Conservation (phyloP, 345 rosid species). For the Eucalyptus polyanthemos region DNA sequence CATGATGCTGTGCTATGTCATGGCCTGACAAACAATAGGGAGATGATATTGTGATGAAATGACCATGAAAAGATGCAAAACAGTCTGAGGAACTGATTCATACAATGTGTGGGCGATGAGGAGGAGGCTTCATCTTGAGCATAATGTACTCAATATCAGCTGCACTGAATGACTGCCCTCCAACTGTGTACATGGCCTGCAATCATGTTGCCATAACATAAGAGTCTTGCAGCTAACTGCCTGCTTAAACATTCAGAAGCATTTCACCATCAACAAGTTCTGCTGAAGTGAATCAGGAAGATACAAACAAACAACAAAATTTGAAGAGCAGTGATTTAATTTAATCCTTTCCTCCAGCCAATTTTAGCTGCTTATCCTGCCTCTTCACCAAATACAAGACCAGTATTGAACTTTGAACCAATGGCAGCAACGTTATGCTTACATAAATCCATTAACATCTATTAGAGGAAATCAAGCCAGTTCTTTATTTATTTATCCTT, state of each 20-base stretch:
- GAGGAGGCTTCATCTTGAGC: slow-evolving; percentile 52
- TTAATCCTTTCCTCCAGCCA: not conserved
- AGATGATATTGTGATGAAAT: not conserved
- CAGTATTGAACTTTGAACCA: not conserved
- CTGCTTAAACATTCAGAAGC: not conserved
- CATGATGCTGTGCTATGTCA: not conserved
- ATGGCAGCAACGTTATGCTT: not conserved
- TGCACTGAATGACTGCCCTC: slow-evolving; percentile 46
- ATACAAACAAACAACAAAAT: not conserved
- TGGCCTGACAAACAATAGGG: not conserved
- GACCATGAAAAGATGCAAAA: not conserved
- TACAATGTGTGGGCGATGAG: slow-evolving; percentile 54
- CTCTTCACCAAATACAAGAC: not conserved
- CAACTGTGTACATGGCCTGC: slow-evolving; percentile 57
- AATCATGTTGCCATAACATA: not conserved
- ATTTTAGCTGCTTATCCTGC: not conserved
- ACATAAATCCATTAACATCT: not conserved
- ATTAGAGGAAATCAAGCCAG: not conserved
- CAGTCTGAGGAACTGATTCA: not conserved
- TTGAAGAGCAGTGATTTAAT: not conserved
- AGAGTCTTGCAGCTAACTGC: not conserved
- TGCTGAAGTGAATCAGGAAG: not conserved
- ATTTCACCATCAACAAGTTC: not conserved
- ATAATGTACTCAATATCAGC: slow-evolving; percentile 41
- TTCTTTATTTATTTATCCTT: not conserved